Evolutionary conservation across 176 grass and related monocot genomes (phyloP), one percentile per base, ranked within the genome.

Genomic region (Oryza australiensis): DNA sequence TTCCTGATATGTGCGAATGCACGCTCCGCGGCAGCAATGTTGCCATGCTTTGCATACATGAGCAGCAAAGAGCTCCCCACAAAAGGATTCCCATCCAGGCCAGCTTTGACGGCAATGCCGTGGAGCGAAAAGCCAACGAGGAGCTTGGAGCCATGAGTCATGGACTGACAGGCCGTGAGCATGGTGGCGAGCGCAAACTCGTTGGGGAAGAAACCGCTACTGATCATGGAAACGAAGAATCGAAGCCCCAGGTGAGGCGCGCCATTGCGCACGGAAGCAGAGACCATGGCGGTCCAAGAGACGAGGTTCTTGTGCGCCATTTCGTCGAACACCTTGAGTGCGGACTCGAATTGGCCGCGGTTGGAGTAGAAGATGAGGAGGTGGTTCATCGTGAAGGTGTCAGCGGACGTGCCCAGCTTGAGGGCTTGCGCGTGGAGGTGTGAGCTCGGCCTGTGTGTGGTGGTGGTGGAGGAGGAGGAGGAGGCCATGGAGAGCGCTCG

Each of bases 221-320:
- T 82, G 5, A 83, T 5, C 91, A 93, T 90, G 73, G 76, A 70
- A 2, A 66, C 42, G 9, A 84, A 66, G 30, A 90, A 4, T 26
- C 13, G 0, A 9, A 93, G 24, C 0, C 63, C 88, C 68, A 83
- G 51, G 0, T 71, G 62, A 6, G 75, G 64, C 15, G 75, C 78
- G 3, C 82, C 85, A 12, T 64, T 41, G 49, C 79, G 78, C n/a
- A 35, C 2, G 1, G 60, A 79, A 34, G 41, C 82, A 1, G 91
- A 85, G 12, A 93, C 83, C 70, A 93, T 83, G 65, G 69, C 72
- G 0, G 88, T 90, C 88, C 91, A 93, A 8, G 87, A 89, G 3
- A 93, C 84, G 11, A 81, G 75, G 83, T 93, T 93, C 37, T 70
- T 74, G 3, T 53, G 53, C 32, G 73, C 37, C 88, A 85, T 90